Evolutionary conservation across 805 yeast species (phyloP).

Genomic region (Saturnispora sekii): DNA sequence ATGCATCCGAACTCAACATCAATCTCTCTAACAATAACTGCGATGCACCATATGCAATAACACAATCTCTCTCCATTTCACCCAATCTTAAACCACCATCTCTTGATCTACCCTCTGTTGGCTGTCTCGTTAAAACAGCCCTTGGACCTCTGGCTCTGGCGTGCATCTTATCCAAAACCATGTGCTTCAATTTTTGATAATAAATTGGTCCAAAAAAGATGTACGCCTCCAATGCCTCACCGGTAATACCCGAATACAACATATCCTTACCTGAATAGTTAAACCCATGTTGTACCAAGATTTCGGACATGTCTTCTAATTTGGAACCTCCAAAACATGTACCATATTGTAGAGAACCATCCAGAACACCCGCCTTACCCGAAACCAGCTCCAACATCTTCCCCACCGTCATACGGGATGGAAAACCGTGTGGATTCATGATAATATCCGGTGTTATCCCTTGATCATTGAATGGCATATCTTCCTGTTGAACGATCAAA

Average conservation of each 20-base stretch:
- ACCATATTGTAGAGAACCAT: slow-evolving; percentile 88
- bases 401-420: slow-evolving; percentile 99
- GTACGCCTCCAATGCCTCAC: slow-evolving; percentile 94
- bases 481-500: slow-evolving; percentile 94
- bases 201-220: slow-evolving; percentile 98
- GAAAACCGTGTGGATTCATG: slow-evolving; percentile 99
- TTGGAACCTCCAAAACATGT: slow-evolving; percentile 99
- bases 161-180: slow-evolving; percentile 99
- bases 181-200: slow-evolving; percentile 95
- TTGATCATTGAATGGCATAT: slow-evolving; percentile 86
- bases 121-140: slow-evolving; percentile 96
- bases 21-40: slow-evolving; percentile 86
- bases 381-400: slow-evolving; percentile 94
- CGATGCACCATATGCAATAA: slow-evolving; percentile 97
- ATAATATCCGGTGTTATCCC: slow-evolving; percentile 93
- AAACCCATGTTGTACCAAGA: slow-evolving; percentile 84
- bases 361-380: slow-evolving; percentile 95
- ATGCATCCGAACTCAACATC: slow-evolving; percentile 96
- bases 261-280: slow-evolving; percentile 94
- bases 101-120: slow-evolving; percentile 97
- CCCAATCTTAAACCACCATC: slow-evolving; percentile 99
- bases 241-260: slow-evolving; percentile 95
- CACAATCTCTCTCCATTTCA: slow-evolving; percentile 99
- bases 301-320: slow-evolving; percentile 87
- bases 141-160: slow-evolving; percentile 99